phyloP scores from a whole-genome alignment of 2,329 filamentous ascomycete genomes.

The Diaporthe aspalathi region DNA sequence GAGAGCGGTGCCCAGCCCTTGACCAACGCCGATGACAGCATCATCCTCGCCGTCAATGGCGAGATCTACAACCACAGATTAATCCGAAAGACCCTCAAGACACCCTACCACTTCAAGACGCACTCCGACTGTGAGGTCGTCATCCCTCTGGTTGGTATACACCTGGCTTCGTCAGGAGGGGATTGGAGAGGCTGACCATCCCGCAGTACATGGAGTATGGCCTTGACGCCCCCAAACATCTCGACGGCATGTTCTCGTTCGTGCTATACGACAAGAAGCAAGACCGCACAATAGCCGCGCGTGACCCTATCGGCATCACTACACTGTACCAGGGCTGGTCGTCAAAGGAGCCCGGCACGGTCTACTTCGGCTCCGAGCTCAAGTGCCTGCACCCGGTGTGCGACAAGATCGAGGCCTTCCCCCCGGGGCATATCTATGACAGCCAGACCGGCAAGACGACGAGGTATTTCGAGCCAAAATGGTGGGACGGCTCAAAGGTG shows the following conservation, averaged over 20 bases:
- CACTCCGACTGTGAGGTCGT: slow-evolving; percentile 99
- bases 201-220: slow-evolving; percentile 89
- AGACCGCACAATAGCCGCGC: slow-evolving; percentile 91
- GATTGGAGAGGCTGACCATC: not conserved
- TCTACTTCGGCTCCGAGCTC: slow-evolving; percentile 97
- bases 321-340: slow-evolving; percentile 97
- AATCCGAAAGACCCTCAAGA: slow-evolving; percentile 86
- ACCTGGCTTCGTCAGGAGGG: no score
- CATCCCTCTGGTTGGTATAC: slow-evolving; percentile 84
- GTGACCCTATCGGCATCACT: slow-evolving; percentile 96
- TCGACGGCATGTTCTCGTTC: slow-evolving; percentile 99
- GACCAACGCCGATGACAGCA: slow-evolving; percentile 87
- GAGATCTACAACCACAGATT: slow-evolving; percentile 99
- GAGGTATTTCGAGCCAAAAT: slow-evolving; percentile 90
- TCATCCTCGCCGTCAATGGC: slow-evolving; percentile 96
- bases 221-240: slow-evolving; percentile 88
- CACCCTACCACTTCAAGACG: slow-evolving; percentile 95
- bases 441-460: slow-evolving; percentile 88
- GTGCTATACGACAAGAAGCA: slow-evolving; percentile 96
- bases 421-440: slow-evolving; percentile 95
- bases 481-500: slow-evolving; percentile 86
- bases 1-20: slow-evolving; percentile 96
- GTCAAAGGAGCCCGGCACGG: slow-evolving; percentile 82
- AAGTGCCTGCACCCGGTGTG: slow-evolving; percentile 94
- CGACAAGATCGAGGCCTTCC: slow-evolving; percentile 94